A percentile compares a stretch with the other conserved stretches of the same genome.
Conservation (phyloP, 2,329 filamentous ascomycete genomes). For the Fusarium sp. region DNA sequence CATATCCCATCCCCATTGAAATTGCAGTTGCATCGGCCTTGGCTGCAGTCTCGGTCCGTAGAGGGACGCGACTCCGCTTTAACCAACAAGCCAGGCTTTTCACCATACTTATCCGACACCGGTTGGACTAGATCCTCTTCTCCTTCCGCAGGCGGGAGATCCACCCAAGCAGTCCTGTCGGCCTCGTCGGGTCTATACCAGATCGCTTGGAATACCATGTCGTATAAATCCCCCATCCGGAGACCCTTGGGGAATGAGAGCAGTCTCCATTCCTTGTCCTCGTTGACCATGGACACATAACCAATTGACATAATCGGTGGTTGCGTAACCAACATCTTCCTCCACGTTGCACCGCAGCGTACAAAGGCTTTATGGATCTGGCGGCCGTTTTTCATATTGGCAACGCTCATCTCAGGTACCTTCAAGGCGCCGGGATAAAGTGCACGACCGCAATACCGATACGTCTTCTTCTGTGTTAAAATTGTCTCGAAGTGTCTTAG, state of each 20-base stretch:
- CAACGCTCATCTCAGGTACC: neutral
- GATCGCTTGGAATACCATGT: neutral
- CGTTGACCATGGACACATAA: accelerated
- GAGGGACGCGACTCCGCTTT: accelerated
- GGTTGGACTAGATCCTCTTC: neutral
- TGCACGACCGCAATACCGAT: neutral
- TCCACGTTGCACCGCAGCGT: neutral
- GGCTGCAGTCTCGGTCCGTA: neutral
- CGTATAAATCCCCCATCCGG: neutral
- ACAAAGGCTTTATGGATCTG: neutral
- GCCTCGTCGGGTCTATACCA: accelerated
- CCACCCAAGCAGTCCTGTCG: accelerated
- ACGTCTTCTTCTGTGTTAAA: neutral
- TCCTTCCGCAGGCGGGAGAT: neutral
- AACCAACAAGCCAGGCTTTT: neutral
- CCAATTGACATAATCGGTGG: neutral
- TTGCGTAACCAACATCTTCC: neutral
- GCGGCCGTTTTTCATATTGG: neutral
- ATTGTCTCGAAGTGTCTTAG: neutral
- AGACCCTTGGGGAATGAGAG: neutral
- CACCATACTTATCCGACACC: too few relatives aligned
- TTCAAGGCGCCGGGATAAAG: too few relatives aligned
- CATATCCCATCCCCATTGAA: accelerated
- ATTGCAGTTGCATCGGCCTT: neutral
- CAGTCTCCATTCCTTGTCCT: accelerated